Evolutionary conservation across 306 rosid species (phyloP).

Genomic region (Quercus agrifolia): DNA sequence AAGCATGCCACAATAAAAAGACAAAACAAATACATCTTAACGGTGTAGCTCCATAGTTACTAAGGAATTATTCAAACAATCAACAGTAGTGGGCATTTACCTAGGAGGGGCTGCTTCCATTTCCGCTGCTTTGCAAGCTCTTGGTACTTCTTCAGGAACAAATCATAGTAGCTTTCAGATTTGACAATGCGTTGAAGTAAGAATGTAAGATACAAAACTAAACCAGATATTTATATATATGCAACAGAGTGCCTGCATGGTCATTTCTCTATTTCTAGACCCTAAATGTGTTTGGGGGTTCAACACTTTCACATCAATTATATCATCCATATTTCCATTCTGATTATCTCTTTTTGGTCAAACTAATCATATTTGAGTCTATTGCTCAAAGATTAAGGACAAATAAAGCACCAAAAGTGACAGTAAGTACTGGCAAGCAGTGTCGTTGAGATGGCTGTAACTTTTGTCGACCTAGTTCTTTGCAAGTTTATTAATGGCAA

Average conservation of each 20-base stretch:
- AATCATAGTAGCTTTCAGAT: constrained; percentile 55
- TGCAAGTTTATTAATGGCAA: too few species aligned
- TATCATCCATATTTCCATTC: neutral
- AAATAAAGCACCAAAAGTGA: too few species aligned
- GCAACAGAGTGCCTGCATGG: neutral
- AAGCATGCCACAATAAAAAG: neutral
- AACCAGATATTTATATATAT: neutral
- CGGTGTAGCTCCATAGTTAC: neutral
- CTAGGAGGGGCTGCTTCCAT: constrained; percentile 88
- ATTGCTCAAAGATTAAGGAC: neutral
- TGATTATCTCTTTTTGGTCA: neutral
- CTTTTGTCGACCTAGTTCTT: too few species aligned
- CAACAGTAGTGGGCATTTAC: constrained; percentile 34
- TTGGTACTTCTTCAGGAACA: constrained; percentile 71
- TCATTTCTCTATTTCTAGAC: neutral
- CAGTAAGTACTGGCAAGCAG: too few species aligned
- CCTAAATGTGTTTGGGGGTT: neutral
- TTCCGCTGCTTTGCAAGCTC: constrained; percentile 59
- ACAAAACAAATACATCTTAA: neutral
- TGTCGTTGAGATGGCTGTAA: too few species aligned
- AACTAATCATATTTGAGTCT: neutral
- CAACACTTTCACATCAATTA: neutral
- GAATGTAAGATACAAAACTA: neutral
- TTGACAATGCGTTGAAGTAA: neutral
- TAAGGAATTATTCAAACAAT: neutral